These are phyloP conservation scores for Kernera saxatilis DNA, from an alignment of 345 rosid genomes.

Conservation along the genomic window DNA sequence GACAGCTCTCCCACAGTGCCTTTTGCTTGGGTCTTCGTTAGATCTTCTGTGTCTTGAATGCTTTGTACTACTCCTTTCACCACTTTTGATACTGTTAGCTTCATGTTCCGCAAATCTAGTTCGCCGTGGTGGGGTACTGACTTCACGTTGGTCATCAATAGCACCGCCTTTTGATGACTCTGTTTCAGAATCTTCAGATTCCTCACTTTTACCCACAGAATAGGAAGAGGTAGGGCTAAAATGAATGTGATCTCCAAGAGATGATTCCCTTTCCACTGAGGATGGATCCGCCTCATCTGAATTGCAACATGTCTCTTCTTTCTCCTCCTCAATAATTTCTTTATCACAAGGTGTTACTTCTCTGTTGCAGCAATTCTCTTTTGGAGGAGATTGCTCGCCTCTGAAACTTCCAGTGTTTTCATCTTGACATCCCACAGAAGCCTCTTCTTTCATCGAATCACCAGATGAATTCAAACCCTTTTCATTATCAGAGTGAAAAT, in stretches of 20 bases:
- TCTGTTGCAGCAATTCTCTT: constrained; percentile 20
- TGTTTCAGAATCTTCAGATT: constrained; percentile 35
- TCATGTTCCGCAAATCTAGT: constrained; percentile 27
- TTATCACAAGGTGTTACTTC: constrained; percentile 29
- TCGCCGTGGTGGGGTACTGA: constrained; percentile 21
- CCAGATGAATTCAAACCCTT: constrained; percentile 14
- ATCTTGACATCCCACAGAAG: constrained; percentile 20
- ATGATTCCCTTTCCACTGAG: constrained; percentile 35
- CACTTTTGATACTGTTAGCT: constrained; percentile 15
- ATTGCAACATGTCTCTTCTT: constrained; percentile 27
- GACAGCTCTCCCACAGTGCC: constrained; percentile 22
- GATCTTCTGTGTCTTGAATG: constrained; percentile 23
- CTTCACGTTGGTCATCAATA: constrained; percentile 24
- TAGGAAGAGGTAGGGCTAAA: constrained; percentile 39
- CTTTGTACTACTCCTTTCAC: constrained; percentile 12
- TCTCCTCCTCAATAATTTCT: constrained; percentile 24
- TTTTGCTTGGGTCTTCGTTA: constrained; percentile 7
- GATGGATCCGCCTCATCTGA: constrained; percentile 27
- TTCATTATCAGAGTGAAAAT: constrained; percentile 4
- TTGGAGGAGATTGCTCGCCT: constrained; percentile 3
- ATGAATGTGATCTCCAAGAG: constrained; percentile 37
- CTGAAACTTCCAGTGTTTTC: constrained; percentile 18
- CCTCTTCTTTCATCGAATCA: constrained; percentile 27
- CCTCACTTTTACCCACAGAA: constrained; percentile 40
- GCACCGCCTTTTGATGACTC: constrained; percentile 35